A percentile compares a stretch with the other conserved stretches of the same genome.
phyloP scores from a whole-genome alignment of 257 asterid species.

The Plantago major region DNA sequence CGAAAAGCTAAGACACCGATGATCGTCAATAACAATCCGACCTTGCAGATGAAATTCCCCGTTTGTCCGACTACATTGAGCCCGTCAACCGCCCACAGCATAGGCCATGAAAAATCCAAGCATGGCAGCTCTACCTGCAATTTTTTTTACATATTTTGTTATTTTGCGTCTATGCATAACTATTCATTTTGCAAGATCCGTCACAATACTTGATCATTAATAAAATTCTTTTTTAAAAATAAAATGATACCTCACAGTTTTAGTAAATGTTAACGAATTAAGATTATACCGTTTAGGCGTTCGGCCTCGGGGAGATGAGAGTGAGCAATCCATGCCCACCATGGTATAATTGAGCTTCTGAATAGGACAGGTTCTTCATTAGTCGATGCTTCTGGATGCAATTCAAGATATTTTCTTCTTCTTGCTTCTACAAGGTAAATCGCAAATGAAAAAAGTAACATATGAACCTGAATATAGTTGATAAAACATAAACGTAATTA shows the following conservation, averaged over 20 bases:
- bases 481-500: no score
- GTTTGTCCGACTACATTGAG: slow-evolving; percentile 57
- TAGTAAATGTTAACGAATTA: no score
- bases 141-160: no score
- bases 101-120: slow-evolving; percentile 65
- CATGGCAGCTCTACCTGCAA: slow-evolving; percentile 81
- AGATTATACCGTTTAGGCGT: slow-evolving; percentile 44
- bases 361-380: slow-evolving; percentile 58
- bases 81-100: slow-evolving; percentile 48
- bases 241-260: no score
- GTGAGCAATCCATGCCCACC: slow-evolving; percentile 73
- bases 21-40: slow-evolving; percentile 39
- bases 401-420: slow-evolving; percentile 55
- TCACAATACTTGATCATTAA: no score
- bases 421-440: slow-evolving; percentile 38
- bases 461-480: no score
- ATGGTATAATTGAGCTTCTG: slow-evolving; percentile 58
- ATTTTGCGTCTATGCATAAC: no score
- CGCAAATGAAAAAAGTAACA: not conserved
- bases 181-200: no score
- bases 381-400: slow-evolving; percentile 55
- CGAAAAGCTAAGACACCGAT: slow-evolving; percentile 43
- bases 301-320: slow-evolving; percentile 74
- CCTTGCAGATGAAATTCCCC: slow-evolving; percentile 59
- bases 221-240: no score